Evolutionary conservation across 495 filamentous ascomycete genomes (phyloP).

Genomic region (Darksidea phi): DNA sequence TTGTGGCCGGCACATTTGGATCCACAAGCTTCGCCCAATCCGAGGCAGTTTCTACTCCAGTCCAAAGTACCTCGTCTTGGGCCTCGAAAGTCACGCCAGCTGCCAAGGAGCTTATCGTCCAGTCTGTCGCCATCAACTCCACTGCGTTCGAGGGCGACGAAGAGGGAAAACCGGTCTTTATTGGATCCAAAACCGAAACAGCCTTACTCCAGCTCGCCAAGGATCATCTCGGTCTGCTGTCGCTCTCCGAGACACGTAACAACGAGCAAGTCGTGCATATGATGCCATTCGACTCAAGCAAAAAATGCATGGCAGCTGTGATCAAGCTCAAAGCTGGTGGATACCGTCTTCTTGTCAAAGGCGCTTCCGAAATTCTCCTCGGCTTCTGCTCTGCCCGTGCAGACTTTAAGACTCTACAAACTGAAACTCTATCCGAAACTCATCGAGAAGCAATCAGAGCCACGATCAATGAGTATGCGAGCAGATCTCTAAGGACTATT

Average conservation of each 20-base stretch:
- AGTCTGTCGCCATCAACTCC: constrained; percentile 82
- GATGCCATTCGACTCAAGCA: constrained; percentile 30
- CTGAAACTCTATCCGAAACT: neutral
- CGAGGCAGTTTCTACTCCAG: constrained; percentile 40
- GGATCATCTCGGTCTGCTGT: constrained; percentile 72
- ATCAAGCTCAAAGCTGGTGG: constrained; percentile 13
- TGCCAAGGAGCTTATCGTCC: constrained; percentile 63
- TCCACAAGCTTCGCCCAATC: constrained; percentile 57
- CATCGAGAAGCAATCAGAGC: neutral
- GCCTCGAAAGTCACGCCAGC: constrained; percentile 41
- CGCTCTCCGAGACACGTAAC: constrained; percentile 65
- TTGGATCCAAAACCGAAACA: constrained; percentile 90
- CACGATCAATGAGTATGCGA: constrained; percentile 21
- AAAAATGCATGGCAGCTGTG: constrained; percentile 30
- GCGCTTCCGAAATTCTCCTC: constrained; percentile 29
- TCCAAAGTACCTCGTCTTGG: constrained; percentile 9
- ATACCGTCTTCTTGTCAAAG: constrained; percentile 29
- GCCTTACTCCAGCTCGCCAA: constrained; percentile 73
- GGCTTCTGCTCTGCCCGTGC: constrained; percentile 6
- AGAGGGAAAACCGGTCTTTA: constrained; percentile 63
- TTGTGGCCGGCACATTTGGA: constrained; percentile 75
- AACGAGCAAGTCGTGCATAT: constrained; percentile 57
- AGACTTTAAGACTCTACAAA: neutral
- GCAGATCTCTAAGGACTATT: constrained; percentile 26
- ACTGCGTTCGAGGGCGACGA: constrained; percentile 84